phyloP scores from a whole-genome alignment of 2,329 filamentous ascomycete species.

The Calonectria pseudoturangicola region DNA sequence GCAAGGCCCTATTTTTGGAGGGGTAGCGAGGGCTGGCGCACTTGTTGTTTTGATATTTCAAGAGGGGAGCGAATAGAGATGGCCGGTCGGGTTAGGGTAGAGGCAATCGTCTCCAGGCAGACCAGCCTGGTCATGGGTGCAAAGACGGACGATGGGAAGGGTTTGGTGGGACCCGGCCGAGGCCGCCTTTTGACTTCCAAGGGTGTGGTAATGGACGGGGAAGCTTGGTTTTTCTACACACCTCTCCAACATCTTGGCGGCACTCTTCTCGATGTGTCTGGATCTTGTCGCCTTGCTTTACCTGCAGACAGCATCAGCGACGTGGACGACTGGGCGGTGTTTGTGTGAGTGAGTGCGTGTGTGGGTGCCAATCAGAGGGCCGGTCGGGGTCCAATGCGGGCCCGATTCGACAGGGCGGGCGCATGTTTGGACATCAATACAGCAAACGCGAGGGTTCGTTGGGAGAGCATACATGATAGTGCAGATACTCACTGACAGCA shows the following conservation, averaged over 20 bases:
- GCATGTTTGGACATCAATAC: conserved; percentile 58
- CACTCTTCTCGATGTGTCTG: conserved; percentile 39
- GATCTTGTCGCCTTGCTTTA: conserved; percentile 36
- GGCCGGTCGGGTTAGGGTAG: conserved; percentile 48
- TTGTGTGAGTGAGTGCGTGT: conserved; percentile 43
- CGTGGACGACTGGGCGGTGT: conserved; percentile 49
- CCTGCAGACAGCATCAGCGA: conserved; percentile 48
- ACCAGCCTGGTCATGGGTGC: conserved; percentile 35
- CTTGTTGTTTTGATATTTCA: conserved; percentile 47
- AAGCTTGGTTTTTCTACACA: conserved; percentile 43
- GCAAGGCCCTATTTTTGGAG: conserved; percentile 52
- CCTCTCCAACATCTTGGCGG: conserved; percentile 43
- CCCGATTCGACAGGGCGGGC: conserved; percentile 54
- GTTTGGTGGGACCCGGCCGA: conserved; percentile 45
- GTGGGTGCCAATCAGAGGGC: conserved; percentile 55
- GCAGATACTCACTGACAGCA: conserved; percentile 49
- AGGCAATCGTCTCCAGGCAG: conserved; percentile 39
- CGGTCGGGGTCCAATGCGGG: conserved; percentile 51
- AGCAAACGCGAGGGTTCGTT: conserved; percentile 54
- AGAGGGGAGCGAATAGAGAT: conserved; percentile 48
- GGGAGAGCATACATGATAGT: conserved; percentile 50
- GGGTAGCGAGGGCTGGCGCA: conserved; percentile 44
- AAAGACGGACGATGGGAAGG: conserved; percentile 40
- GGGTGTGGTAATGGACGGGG: conserved; percentile 30
- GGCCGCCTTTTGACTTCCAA: conserved; percentile 40